Conservation (phyloP, 1,284 basidiomycete species). For the Gomphus bonarii region DNA sequence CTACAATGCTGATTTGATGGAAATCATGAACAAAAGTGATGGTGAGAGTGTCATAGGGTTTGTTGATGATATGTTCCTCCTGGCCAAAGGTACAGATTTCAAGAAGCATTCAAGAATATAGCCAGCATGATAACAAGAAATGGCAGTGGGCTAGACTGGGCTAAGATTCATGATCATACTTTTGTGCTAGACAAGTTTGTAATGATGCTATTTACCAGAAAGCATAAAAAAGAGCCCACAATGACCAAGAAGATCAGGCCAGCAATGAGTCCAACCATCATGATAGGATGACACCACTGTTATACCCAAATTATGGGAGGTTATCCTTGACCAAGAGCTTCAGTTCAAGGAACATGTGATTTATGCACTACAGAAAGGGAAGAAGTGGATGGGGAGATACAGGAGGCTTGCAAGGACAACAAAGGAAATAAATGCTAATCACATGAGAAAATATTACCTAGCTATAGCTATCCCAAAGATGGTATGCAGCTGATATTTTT, state of each 20-base stretch:
- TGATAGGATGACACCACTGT: slow-evolving; percentile 1
- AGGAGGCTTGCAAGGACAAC: slow-evolving; percentile 19
- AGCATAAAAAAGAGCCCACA: background rate
- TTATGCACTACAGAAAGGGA: slow-evolving; percentile 20
- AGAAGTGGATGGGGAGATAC: slow-evolving; percentile 22
- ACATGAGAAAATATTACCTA: slow-evolving; percentile 20
- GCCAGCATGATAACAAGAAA: slow-evolving; percentile 18
- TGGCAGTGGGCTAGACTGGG: slow-evolving; percentile 20
- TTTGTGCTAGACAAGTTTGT: slow-evolving; percentile 16
- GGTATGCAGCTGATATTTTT: slow-evolving; percentile 26
- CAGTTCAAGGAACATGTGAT: slow-evolving; percentile 23
- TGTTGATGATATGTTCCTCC: slow-evolving; percentile 14
- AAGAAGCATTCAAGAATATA: slow-evolving; percentile 8
- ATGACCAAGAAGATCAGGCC: background rate
- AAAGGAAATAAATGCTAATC: slow-evolving; percentile 15
- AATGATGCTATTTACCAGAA: slow-evolving; percentile 16
- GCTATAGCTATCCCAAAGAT: slow-evolving; percentile 25
- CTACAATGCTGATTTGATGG: slow-evolving; percentile 20
- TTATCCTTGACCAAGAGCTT: slow-evolving; percentile 27
- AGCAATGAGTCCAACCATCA: background rate
- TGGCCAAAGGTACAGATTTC: slow-evolving; percentile 6
- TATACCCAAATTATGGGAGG: slow-evolving; percentile 24
- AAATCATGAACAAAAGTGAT: slow-evolving; percentile 10
- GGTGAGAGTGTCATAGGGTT: slow-evolving; percentile 11
- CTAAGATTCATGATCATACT: slow-evolving; percentile 9